Evolutionary conservation across 1,139 yeast genomes (phyloP), one percentile per base, ranked within the genome.

Genomic region (Hemisphaericaspora xylofermentans): DNA sequence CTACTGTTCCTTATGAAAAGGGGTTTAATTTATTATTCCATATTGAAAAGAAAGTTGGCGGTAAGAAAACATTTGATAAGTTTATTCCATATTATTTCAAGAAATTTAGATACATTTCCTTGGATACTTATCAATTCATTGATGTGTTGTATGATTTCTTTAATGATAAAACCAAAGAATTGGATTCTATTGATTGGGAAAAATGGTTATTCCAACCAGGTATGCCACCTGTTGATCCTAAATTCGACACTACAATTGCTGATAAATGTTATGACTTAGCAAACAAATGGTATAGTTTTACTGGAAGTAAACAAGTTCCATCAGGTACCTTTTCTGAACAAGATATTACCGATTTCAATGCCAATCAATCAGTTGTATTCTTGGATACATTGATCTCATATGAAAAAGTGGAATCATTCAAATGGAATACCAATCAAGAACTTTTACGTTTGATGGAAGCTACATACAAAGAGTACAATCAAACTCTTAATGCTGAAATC

Each of bases 1-100:
- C 91, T 28, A 74, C 85, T 5, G 95, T 88, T 33, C 96, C 96
- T 1, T 89, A 89, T 63, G 96, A 88, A 60, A 88, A 88, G 64
- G 97, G 97, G 3, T 85, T 84, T 57, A 87, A 84, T 54, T 74
- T 89, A 55, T 70, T 89, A 48, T 87, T 80, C 64, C 78, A 79
- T 52, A 70, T 89, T 41, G 97, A 89, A 63, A 74, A 70, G 41
- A 38, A 36, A 38, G 42, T 46, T 8, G 88, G 93, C 35, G 88
- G 87, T 22, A 64, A 61, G 45, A 70, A 68, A 16, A 74, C 61
- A 14, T 89, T 88, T 60, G 94, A 88, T 60, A 83, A 84, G 36
- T 89, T 86, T 58, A 82, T 89, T 52, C 87, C 86, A 40, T 75
- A 75, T 61, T 89, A 89, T 66, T 89, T 89, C 64, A 65, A 63